Percentiles rank a stretch among this genome's conserved stretches.
Conservation (phyloP, 164 flowering plant species). For the Vitis labrusca region DNA sequence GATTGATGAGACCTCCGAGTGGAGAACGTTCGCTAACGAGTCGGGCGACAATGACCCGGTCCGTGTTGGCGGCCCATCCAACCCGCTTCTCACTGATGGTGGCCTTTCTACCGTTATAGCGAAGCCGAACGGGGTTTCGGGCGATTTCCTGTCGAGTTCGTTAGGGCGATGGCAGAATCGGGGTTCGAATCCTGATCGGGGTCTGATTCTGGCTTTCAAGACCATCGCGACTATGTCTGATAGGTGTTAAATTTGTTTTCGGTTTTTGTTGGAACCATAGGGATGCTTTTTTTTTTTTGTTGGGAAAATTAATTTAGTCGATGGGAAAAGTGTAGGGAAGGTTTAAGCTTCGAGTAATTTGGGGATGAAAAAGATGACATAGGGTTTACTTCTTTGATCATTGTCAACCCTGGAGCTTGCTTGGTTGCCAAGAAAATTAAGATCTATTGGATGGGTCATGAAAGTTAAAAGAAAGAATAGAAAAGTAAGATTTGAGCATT, state of each 20-base stretch:
- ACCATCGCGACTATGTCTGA: constrained; percentile 56
- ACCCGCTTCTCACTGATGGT: constrained; percentile 46
- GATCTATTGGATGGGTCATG: no score
- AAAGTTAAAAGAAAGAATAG: no score
- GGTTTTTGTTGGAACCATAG: no score
- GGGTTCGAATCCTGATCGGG: constrained; percentile 46
- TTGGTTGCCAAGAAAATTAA: no score
- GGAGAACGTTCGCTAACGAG: constrained; percentile 58
- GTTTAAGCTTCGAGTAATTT: no score
- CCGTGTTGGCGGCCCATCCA: constrained; percentile 51
- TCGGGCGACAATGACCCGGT: constrained; percentile 48
- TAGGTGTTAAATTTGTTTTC: constrained; percentile 19
- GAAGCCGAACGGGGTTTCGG: constrained; percentile 51
- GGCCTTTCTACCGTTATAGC: constrained; percentile 53
- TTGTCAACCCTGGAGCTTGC: no score
- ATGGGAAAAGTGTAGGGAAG: no score
- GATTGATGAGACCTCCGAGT: constrained; percentile 59
- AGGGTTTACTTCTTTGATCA: no score
- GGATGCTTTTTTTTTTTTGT: background rate
- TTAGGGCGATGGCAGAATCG: constrained; percentile 55
- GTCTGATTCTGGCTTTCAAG: constrained; percentile 41
- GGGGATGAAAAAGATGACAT: no score
- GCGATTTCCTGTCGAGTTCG: constrained; percentile 43
- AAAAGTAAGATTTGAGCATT: no score
- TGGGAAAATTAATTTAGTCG: background rate